phyloP scores from a whole-genome alignment of 306 rosid species.

The Chamaecrista fasciculata region DNA sequence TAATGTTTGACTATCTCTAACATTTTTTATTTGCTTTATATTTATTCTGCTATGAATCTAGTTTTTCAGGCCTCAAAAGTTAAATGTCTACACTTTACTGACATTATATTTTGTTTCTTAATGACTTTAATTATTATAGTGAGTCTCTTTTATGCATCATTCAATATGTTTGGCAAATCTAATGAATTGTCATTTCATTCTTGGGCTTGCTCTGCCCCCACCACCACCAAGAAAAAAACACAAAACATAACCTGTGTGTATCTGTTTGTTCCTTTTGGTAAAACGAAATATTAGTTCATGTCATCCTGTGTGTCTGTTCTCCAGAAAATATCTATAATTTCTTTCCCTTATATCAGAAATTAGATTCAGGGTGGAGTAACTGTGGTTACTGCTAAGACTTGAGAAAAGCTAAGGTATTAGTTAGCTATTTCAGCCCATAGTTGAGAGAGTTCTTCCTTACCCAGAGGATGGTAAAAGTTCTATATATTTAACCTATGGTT shows the following conservation, averaged over 20 bases:
- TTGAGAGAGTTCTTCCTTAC: not conserved
- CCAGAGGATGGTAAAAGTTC: not conserved
- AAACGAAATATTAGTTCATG: not conserved
- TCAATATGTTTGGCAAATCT: not conserved
- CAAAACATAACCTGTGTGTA: too few relatives aligned
- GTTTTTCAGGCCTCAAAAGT: not conserved
- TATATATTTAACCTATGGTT: not conserved
- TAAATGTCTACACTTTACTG: not conserved
- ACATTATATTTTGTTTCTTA: not conserved
- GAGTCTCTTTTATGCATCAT: conserved; percentile 4
- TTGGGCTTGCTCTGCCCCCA: too few relatives aligned
- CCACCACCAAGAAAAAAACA: too few relatives aligned
- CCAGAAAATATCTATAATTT: not conserved
- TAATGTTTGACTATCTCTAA: conserved; percentile 13
- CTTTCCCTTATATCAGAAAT: not conserved
- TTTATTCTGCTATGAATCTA: not conserved
- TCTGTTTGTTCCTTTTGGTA: conserved; percentile 1
- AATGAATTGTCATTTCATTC: not conserved
- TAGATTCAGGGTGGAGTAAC: not conserved
- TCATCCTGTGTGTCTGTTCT: not conserved
- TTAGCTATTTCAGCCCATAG: not conserved
- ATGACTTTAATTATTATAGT: not conserved
- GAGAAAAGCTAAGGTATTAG: not conserved
- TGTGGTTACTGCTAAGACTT: not conserved
- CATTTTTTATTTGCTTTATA: conserved; percentile 1